A percentile compares a stretch with the other conserved stretches of the same genome.
Conservation (phyloP, 768 basidiomycete genomes). For the Russula foetens region DNA sequence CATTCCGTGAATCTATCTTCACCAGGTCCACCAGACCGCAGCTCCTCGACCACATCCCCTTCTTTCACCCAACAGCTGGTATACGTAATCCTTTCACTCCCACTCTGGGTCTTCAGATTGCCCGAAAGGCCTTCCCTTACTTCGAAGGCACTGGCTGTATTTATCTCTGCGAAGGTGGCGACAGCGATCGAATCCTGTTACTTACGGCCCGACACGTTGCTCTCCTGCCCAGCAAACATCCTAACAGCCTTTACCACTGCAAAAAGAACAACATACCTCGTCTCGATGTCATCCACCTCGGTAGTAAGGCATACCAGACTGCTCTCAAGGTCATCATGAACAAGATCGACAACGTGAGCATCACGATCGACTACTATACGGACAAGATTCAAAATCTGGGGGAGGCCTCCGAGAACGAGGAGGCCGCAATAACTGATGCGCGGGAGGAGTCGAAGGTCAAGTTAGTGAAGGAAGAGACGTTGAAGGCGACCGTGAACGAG, state of each 20-base stretch:
- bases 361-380: background rate
- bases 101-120: slow-evolving; percentile 32
- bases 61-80: background rate
- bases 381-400: background rate
- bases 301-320: background rate
- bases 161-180: slow-evolving; percentile 23
- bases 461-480: background rate
- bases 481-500: background rate
- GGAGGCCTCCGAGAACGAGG: background rate
- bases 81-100: slow-evolving; percentile 30
- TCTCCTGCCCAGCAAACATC: background rate
- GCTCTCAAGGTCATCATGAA: background rate
- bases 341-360: background rate
- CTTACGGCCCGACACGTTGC: slow-evolving; percentile 32
- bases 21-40: background rate
- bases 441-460: background rate
- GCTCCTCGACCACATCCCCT: background rate
- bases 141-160: slow-evolving; percentile 33
- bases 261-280: background rate
- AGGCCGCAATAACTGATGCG: background rate
- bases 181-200: slow-evolving; percentile 23
- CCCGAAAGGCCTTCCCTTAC: slow-evolving; percentile 25
- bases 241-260: background rate
- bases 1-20: background rate
- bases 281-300: background rate